phyloP scores from a whole-genome alignment of 2,329 filamentous ascomycete species.

The Ophiocordyceps camponoti-rufipedis region DNA sequence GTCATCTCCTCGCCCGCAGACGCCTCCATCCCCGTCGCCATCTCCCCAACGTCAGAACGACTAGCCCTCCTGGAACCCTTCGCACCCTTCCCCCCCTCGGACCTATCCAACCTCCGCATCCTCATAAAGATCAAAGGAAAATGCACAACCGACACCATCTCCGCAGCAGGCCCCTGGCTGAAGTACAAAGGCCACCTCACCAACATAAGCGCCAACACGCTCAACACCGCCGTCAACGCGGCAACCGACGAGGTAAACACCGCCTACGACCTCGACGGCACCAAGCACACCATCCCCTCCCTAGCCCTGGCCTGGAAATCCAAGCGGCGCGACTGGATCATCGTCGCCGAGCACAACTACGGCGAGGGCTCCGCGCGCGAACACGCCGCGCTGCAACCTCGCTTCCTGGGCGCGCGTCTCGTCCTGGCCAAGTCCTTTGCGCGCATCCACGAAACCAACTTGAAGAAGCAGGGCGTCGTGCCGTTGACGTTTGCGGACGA shows the following conservation, averaged over 20 bases:
- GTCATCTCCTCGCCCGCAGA: slow-evolving; percentile 58
- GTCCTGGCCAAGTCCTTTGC: slow-evolving; percentile 79
- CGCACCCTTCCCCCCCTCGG: slow-evolving; percentile 56
- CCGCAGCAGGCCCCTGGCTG: slow-evolving; percentile 87
- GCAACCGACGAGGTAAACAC: slow-evolving; percentile 84
- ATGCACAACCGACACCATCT: slow-evolving; percentile 98
- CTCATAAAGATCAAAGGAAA: slow-evolving; percentile 95
- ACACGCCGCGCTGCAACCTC: slow-evolving; percentile 75
- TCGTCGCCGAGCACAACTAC: slow-evolving; percentile 96
- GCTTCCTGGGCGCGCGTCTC: slow-evolving; percentile 74
- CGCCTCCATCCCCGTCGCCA: slow-evolving; percentile 50
- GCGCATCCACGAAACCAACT: slow-evolving; percentile 84
- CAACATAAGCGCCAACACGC: slow-evolving; percentile 94
- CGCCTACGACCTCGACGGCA: slow-evolving; percentile 73
- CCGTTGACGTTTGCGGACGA: slow-evolving; percentile 83
- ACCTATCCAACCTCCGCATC: slow-evolving; percentile 63
- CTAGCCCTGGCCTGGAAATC: slow-evolving; percentile 72
- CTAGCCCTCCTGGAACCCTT: slow-evolving; percentile 88
- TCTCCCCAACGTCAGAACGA: slow-evolving; percentile 75
- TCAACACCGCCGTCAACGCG: slow-evolving; percentile 86
- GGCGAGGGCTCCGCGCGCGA: slow-evolving; percentile 80
- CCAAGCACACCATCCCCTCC: slow-evolving; percentile 62
- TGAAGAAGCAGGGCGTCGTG: slow-evolving; percentile 95
- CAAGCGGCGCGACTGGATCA: slow-evolving; percentile 63
- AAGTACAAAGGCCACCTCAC: slow-evolving; percentile 99